Evolutionary conservation across 1,284 basidiomycete species (phyloP).

Genomic region (Ceratobasidium sp.): DNA sequence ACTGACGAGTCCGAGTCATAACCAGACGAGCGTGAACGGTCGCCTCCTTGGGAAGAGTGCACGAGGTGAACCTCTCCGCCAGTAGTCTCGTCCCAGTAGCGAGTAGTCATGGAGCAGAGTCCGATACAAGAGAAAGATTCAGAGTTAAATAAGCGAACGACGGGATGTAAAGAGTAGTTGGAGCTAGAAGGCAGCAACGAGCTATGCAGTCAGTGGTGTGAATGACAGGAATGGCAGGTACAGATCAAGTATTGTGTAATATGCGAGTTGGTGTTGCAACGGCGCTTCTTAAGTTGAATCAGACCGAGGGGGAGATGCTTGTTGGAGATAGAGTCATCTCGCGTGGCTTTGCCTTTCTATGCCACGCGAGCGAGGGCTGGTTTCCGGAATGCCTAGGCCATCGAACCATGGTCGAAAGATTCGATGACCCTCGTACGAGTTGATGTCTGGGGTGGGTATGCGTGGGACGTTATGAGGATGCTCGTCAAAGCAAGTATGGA

Average conservation of each 20-base stretch:
- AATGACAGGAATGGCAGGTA: conserved; percentile 10
- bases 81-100: conserved; percentile 24
- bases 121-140: background rate
- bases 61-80: conserved; percentile 13
- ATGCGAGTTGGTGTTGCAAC: background rate
- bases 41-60: conserved; percentile 19
- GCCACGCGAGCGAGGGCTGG: conserved; percentile 34
- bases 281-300: conserved; percentile 16
- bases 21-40: conserved; percentile 31
- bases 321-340: conserved; percentile 28
- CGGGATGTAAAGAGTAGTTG: background rate
- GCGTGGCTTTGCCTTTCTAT: conserved; percentile 37
- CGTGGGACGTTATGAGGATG: conserved; percentile 10
- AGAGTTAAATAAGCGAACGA: background rate
- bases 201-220: background rate
- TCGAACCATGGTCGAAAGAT: conserved; percentile 29
- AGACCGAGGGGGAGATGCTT: conserved; percentile 6
- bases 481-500: conserved; percentile 8
- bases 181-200: conserved; percentile 3
- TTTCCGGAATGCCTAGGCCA: background rate
- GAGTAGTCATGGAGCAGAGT: conserved; percentile 5
- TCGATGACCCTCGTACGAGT: conserved; percentile 34
- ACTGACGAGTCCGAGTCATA: conserved; percentile 30
- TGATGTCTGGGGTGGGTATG: conserved; percentile 11
- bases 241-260: conserved; percentile 36